These are phyloP conservation scores for Metschnikowia lochheadii DNA, from an alignment of 805 yeast genomes.

Conservation along the genomic window DNA sequence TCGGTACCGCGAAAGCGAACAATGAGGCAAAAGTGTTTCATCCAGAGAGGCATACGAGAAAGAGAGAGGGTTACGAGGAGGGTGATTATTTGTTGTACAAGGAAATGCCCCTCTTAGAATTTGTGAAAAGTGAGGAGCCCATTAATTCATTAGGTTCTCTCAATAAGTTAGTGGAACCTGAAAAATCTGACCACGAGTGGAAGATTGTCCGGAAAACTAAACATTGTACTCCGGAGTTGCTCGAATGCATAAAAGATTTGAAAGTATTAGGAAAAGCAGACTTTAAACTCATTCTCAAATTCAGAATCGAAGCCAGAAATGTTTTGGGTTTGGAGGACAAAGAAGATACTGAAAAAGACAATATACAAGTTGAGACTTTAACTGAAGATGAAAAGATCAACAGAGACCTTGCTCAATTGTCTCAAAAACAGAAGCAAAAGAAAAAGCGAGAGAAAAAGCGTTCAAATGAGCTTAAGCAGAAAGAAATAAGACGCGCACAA, in stretches of 20 bases:
- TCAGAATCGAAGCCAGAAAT: conserved; percentile 85
- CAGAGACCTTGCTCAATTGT: conserved; percentile 71
- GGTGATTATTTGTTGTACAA: conserved; percentile 77
- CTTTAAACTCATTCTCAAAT: conserved; percentile 75
- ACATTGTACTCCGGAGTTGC: conserved; percentile 72
- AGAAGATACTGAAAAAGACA: conserved; percentile 45
- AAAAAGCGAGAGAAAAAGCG: conserved; percentile 78
- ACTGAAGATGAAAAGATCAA: conserved; percentile 90
- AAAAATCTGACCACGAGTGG: conserved; percentile 61
- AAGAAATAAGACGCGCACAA: conserved; percentile 86
- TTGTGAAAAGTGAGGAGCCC: conserved; percentile 78
- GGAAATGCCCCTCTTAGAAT: conserved; percentile 70
- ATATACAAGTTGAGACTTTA: conserved; percentile 63
- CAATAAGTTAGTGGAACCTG: conserved; percentile 60
- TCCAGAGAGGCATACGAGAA: conserved; percentile 87
- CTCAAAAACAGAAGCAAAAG: conserved; percentile 65
- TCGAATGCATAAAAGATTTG: conserved; percentile 83
- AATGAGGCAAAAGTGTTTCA: conserved; percentile 91
- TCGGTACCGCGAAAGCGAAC: conserved; percentile 59
- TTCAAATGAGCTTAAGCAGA: conserved; percentile 78
- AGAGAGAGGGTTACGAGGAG: conserved; percentile 95
- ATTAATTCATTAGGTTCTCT: conserved; percentile 74
- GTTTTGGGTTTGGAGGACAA: conserved; percentile 61
- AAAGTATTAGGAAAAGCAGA: conserved; percentile 94
- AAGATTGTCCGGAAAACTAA: conserved; percentile 65